phyloP scores from a whole-genome alignment of 2,329 filamentous ascomycete species.

The Aureobasidium lini region DNA sequence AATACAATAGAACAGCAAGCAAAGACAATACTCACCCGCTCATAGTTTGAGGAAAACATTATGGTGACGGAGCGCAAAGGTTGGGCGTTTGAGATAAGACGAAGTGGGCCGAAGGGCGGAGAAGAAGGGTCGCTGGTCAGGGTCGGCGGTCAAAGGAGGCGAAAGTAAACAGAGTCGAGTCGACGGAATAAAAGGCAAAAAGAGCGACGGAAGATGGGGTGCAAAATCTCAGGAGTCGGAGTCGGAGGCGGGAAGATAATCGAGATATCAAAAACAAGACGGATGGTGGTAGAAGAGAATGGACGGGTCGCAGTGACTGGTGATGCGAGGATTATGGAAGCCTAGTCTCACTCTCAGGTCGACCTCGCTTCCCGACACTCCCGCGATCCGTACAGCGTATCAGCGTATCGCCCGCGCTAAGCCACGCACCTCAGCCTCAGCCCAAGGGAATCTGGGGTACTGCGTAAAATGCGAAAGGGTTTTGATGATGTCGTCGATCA shows the following conservation, averaged over 20 bases:
- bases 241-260: background rate
- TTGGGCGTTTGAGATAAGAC: background rate
- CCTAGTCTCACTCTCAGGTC: background rate
- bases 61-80: background rate
- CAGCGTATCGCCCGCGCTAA: background rate
- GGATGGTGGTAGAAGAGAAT: conserved; percentile 8
- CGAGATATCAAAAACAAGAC: background rate
- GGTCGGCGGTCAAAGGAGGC: background rate
- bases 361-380: background rate
- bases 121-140: background rate
- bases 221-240: background rate
- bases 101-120: background rate
- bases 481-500: conserved; percentile 14
- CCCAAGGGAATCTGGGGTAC: background rate
- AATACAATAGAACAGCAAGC: background rate
- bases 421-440: background rate
- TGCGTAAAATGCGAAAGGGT: background rate
- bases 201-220: background rate
- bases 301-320: background rate
- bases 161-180: conserved; percentile 1
- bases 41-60: conserved; percentile 43
- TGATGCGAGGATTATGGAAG: background rate
- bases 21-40: conserved; percentile 32
- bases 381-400: background rate
- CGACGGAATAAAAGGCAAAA: background rate